Evolutionary conservation across 2,329 filamentous ascomycete genomes (phyloP), one percentile per base, ranked within the genome.

Genomic region (Exophiala sideris): DNA sequence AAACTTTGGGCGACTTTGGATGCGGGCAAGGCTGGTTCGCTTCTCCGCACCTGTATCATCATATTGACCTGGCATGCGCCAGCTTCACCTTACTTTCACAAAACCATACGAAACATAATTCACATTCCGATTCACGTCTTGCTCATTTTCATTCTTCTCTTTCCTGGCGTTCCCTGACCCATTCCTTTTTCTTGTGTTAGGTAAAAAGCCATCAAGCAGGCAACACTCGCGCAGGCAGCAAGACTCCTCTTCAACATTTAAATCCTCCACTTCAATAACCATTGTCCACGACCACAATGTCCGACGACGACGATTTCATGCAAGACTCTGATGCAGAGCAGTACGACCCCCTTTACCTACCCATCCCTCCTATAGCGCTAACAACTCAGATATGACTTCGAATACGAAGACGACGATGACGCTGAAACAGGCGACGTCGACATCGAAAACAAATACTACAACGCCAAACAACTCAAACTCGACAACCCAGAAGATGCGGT

Each of bases 381-480:
- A 70, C 69, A 44, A 38, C 35, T 51, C 53, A 89, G 87, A 66
- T 91, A 96, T 69, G 94, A 97, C 74, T 97, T 97, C 70, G 92
- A 97, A 68, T 97, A 96, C 73, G 92, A 96, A 70, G 94, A 91
- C 65, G 90, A 91, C 62, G 90, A 96, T 52, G 91, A 94, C 45
- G 89, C 95, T 40, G 87, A 96, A 54, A 84, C 82, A 32, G 91
- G 86, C 54, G 90, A 96, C 70, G 88, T 96, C 65, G 91, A 92
- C 63, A 95, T 97, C 70, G 94, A 99, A 71, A 99, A 99, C 78
- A 96, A 96, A 76, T 99, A 99, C 78, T 99, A 97, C 80, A 97
- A 96, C 73, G 94, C 94, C 40, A 99, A 99, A 75, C 92, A 97
- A 75, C 85, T 95, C 69, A 99, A 97, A 77, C 79, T 79, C 40